Percentiles rank a stretch among this genome's conserved stretches.
Conservation (phyloP, 352 stramenopile genomes). For the Phytophthora ohioensis region DNA sequence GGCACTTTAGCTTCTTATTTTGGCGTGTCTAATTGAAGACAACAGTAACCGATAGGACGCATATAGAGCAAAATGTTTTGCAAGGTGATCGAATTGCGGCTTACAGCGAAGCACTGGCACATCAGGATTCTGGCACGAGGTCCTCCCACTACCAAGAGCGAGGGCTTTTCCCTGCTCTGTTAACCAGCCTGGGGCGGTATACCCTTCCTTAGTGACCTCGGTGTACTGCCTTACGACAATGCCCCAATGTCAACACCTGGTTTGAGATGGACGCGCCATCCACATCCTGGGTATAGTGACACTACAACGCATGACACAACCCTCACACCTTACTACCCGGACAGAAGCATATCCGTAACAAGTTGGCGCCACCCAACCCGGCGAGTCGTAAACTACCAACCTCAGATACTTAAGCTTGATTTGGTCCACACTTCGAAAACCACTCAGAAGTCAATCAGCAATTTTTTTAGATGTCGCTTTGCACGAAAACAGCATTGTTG, state of each 20-base stretch:
- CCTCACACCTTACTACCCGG: conserved; percentile 48
- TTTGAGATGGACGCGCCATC: conserved; percentile 58
- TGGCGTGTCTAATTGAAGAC: too few relatives aligned
- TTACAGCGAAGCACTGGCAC: conserved; percentile 26
- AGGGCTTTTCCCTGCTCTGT: conserved; percentile 66
- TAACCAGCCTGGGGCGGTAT: conserved; percentile 56
- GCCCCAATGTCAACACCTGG: conserved; percentile 56
- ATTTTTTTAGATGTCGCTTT: too few relatives aligned
- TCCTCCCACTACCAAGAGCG: conserved; percentile 70
- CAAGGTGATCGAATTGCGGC: conserved; percentile 41
- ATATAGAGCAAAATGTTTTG: conserved; percentile 11
- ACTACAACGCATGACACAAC: conserved; percentile 32
- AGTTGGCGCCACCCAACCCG: conserved; percentile 1
- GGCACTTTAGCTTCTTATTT: too few relatives aligned
- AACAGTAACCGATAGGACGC: too few relatives aligned
- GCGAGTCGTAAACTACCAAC: background rate
- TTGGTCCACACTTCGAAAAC: background rate
- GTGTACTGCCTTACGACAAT: conserved; percentile 38
- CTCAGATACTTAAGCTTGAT: background rate
- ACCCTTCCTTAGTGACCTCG: conserved; percentile 62
- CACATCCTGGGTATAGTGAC: conserved; percentile 51
- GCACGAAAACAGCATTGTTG: too few relatives aligned
- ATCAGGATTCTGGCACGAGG: conserved; percentile 57
- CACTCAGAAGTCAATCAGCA: too few relatives aligned
- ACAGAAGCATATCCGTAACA: conserved; percentile 43